Evolutionary conservation across 176 grass and related monocot genomes (phyloP).

Genomic region (Juncus effusus): DNA sequence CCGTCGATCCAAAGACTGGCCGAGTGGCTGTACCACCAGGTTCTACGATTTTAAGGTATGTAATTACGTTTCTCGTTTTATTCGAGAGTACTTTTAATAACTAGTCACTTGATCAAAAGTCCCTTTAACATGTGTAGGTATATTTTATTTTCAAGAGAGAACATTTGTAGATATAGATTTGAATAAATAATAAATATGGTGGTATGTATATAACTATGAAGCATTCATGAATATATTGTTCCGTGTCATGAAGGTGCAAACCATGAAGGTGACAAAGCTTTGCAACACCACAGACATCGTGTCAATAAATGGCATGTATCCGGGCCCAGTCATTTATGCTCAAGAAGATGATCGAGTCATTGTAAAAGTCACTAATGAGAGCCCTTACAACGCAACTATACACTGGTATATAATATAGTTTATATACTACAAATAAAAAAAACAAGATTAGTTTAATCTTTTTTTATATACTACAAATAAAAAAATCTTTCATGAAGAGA

Average conservation of each 20-base stretch:
- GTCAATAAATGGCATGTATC: constrained; percentile 52
- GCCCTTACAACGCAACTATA: constrained; percentile 46
- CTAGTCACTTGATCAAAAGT: too few species aligned
- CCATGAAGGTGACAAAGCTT: constrained; percentile 39
- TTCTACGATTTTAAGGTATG: constrained; percentile 29
- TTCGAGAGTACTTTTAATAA: too few species aligned
- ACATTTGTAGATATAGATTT: too few species aligned
- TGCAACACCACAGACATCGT: constrained; percentile 56
- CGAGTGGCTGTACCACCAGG: constrained; percentile 2
- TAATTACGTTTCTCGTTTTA: neutral
- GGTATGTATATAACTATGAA: too few species aligned
- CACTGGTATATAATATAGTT: constrained; percentile 40
- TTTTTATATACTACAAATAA: too few species aligned
- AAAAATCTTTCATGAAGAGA: too few species aligned
- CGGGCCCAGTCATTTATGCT: constrained; percentile 46
- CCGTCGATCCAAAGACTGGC: constrained; percentile 1
- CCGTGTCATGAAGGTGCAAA: constrained; percentile 37
- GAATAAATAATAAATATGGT: too few species aligned
- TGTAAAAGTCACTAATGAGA: constrained; percentile 58
- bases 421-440: too few species aligned
- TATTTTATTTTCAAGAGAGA: too few species aligned
- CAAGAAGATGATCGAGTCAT: constrained; percentile 55
- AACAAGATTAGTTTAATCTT: too few species aligned
- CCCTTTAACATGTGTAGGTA: too few species aligned
- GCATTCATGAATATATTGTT: too few species aligned